Base-by-base conservation (phyloP, 257 asterid species). In the Ilex asprella region DNA sequence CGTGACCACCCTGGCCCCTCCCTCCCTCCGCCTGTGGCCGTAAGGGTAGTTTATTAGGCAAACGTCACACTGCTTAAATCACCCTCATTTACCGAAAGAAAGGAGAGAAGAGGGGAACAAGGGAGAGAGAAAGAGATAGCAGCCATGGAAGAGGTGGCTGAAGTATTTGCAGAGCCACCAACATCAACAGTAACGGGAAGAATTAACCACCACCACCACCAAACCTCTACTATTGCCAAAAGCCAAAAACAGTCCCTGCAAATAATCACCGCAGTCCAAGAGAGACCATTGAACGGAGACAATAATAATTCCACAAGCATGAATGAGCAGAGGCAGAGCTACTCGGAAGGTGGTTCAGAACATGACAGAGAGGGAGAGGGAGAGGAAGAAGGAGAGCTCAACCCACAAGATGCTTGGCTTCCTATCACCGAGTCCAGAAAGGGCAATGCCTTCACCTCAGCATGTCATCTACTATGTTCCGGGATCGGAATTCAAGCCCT, bases 401-500 rank as follows among this genome's bases (percentile, higher is more conserved):
- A 59, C 27, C 67, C 64, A 0, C 57, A 16, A 6, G 89, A 84
- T 11, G 70, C 69, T 2, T 83, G 79, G 79, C 78, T 82, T 8
- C 89, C 94, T 35, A 70, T 85, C 5, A 82, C 95, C 0, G 85
- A 79, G 65, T 81, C 82, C 1, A 77, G 85, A 78, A 75, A 72
- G 13, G 95, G 95, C 4, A 78, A 58, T 65, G 46, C 60, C 30
- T 79, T 72, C 46, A 73, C 77, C 0, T 80, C 75, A 1, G 55
- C 84, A 35, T 60, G 66, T n/a, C 89, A 77, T 59, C 66, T 81
- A 15, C 14, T 84, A 3, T 79, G 80, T 31, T 82, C 95, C 1
- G 94, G 84, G 13, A 55, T 86, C 16, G 95, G 95, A 57, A 30
- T 80, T 66, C 97, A 87, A 55, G 55, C 77, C 7, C 79, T 81